A percentile compares a stretch with the other conserved stretches of the same genome.
Evolutionary conservation across 1,284 basidiomycete species (phyloP).

Genomic region (Tremellales sp.): DNA sequence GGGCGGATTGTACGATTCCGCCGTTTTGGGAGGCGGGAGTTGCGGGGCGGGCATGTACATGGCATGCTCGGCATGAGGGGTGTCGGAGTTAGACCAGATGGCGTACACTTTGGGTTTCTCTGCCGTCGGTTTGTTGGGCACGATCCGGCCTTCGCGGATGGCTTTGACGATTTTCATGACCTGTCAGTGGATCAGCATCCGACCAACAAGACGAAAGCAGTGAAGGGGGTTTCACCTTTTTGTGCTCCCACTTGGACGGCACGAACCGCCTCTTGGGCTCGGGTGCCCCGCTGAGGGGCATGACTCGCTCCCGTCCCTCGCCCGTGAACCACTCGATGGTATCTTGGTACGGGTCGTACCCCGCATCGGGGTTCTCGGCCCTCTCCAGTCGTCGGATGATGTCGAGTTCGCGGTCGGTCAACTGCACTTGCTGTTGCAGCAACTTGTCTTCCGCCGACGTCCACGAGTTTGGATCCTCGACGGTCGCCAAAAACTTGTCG

Average conservation of each 20-base stretch:
- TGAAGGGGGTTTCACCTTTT: constrained; percentile 67
- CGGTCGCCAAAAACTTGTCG: constrained; percentile 92
- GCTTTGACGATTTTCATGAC: constrained; percentile 99
- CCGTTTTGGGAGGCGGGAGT: constrained; percentile 78
- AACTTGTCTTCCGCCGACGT: constrained; percentile 91
- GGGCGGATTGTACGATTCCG: constrained; percentile 97
- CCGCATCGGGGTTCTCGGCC: constrained; percentile 85
- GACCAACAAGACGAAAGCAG: background rate
- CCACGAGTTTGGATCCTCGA: constrained; percentile 91
- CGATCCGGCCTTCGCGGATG: constrained; percentile 90
- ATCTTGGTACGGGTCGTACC: constrained; percentile 88
- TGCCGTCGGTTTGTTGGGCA: constrained; percentile 79
- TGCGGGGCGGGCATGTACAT: constrained; percentile 88
- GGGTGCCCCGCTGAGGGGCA: constrained; percentile 85
- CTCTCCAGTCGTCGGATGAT: constrained; percentile 87
- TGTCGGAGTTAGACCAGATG: constrained; percentile 74
- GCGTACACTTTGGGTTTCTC: constrained; percentile 74
- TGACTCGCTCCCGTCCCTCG: constrained; percentile 86
- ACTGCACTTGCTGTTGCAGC: constrained; percentile 76
- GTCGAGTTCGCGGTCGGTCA: constrained; percentile 89
- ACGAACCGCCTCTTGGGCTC: constrained; percentile 97
- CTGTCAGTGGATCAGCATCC: constrained; percentile 49
- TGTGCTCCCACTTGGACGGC: constrained; percentile 99
- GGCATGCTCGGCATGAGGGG: constrained; percentile 67
- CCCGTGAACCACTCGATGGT: constrained; percentile 97